Evolutionary conservation across 2,329 filamentous ascomycete species (phyloP).

Genomic region (Calonectria henricotiae): DNA sequence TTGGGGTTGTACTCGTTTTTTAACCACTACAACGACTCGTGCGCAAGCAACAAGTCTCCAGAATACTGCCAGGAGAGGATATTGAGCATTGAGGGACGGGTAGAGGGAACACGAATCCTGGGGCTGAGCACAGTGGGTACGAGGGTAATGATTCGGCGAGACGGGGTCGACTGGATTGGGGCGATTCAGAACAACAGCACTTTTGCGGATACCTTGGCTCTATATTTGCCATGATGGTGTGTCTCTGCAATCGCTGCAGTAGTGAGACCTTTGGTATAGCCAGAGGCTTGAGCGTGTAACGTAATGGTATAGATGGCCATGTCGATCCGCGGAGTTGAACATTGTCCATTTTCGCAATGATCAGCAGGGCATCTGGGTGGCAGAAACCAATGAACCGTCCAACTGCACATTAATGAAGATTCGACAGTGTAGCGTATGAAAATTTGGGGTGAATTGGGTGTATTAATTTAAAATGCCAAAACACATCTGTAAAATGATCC

Average conservation of each 20-base stretch:
- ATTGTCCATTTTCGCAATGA: too few species aligned
- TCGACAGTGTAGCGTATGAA: too few species aligned
- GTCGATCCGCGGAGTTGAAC: too few species aligned
- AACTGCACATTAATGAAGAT: too few species aligned
- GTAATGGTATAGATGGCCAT: too few species aligned
- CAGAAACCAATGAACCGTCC: too few species aligned
- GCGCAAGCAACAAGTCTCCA: slow-evolving; percentile 61
- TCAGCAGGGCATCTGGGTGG: too few species aligned
- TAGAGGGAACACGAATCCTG: slow-evolving; percentile 46
- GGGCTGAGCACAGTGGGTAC: slow-evolving; percentile 54
- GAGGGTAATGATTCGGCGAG: slow-evolving; percentile 50
- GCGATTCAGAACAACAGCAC: slow-evolving; percentile 52
- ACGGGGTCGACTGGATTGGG: slow-evolving; percentile 46
- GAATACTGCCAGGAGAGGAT: slow-evolving; percentile 67
- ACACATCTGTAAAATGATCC: neutral
- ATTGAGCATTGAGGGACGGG: slow-evolving; percentile 51
- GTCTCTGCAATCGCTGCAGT: neutral
- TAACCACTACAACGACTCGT: slow-evolving; percentile 72
- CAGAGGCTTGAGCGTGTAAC: neutral
- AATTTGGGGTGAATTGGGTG: too few species aligned
- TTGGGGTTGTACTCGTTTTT: slow-evolving; percentile 81
- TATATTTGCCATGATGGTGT: slow-evolving; percentile 48
- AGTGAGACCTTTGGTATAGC: neutral
- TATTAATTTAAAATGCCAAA: neutral
- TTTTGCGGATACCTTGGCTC: slow-evolving; percentile 53